Evolutionary conservation across 2,329 filamentous ascomycete species (phyloP).

Genomic region (Xylariaceae sp.): DNA sequence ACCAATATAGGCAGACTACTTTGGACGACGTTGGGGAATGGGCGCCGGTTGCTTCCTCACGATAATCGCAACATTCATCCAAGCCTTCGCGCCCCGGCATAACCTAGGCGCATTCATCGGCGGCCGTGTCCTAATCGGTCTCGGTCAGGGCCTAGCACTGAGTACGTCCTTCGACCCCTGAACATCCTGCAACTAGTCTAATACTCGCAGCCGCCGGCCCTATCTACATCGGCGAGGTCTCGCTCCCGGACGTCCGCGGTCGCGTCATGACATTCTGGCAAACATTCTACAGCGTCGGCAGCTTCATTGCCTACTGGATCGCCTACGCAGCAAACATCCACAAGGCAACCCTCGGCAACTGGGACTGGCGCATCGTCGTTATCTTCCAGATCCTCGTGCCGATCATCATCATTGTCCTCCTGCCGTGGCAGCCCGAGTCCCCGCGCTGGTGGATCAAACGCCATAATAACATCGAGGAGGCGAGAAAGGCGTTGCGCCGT

Average conservation of each 20-base stretch:
- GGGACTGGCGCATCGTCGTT: constrained; percentile 69
- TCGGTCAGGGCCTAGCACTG: constrained; percentile 61
- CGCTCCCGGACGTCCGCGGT: too few species aligned
- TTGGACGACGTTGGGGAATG: constrained; percentile 62
- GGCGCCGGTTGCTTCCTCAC: constrained; percentile 58
- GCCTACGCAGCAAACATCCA: constrained; percentile 58
- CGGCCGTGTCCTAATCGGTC: constrained; percentile 62
- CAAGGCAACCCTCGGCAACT: constrained; percentile 53
- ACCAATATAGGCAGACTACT: constrained; percentile 43
- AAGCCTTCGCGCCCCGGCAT: constrained; percentile 56
- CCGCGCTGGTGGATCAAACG: constrained; percentile 65
- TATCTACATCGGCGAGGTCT: too few species aligned
- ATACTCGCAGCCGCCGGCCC: too few species aligned
- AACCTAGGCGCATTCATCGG: constrained; percentile 63
- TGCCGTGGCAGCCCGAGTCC: constrained; percentile 63
- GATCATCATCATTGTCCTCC: constrained; percentile 52
- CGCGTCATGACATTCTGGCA: constrained; percentile 26
- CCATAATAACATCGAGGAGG: constrained; percentile 54
- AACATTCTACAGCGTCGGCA: constrained; percentile 60
- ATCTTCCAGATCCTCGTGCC: constrained; percentile 69
- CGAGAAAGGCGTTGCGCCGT: constrained; percentile 49
- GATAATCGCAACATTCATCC: constrained; percentile 63
- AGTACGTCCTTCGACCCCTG: too few species aligned
- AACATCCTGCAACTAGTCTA: too few species aligned
- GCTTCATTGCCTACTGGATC: constrained; percentile 61